Conservation (phyloP, 305 asterid genomes). For the Solanum aculeatissimum region DNA sequence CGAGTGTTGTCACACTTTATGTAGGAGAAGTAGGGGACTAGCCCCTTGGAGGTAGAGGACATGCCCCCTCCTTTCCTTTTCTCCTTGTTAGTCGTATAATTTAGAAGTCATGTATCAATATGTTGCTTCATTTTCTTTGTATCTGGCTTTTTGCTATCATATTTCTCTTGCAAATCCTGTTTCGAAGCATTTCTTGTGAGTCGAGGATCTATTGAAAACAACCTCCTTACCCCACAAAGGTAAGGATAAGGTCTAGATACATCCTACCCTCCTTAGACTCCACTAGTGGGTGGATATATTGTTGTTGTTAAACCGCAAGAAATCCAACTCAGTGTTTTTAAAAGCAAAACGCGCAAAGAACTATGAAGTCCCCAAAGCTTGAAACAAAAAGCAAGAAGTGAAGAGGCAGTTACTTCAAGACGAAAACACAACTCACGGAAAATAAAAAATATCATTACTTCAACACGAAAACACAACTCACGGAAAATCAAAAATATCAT, state of each 20-base stretch:
- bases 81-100: not conserved
- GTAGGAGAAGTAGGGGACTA: not conserved
- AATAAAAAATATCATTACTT: not conserved
- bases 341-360: not conserved
- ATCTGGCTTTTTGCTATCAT: not conserved
- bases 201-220: not conserved
- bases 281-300: not conserved
- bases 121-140: not conserved
- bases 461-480: not conserved
- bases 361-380: not conserved
- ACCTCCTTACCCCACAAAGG: not conserved
- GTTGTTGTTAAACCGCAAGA: not conserved
- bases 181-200: not conserved
- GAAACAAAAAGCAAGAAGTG: not conserved
- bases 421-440: not conserved
- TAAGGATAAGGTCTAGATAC: not conserved
- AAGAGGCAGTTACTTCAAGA: not conserved
- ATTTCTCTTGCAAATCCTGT: not conserved
- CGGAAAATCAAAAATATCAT: not conserved
- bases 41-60: not conserved
- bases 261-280: not conserved
- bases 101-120: not conserved
- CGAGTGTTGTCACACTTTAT: not conserved
- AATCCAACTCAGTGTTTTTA: not conserved
- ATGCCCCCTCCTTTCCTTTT: not conserved